Base-by-base conservation (phyloP, 805 yeast species). In the Ogataea paraovalis region DNA sequence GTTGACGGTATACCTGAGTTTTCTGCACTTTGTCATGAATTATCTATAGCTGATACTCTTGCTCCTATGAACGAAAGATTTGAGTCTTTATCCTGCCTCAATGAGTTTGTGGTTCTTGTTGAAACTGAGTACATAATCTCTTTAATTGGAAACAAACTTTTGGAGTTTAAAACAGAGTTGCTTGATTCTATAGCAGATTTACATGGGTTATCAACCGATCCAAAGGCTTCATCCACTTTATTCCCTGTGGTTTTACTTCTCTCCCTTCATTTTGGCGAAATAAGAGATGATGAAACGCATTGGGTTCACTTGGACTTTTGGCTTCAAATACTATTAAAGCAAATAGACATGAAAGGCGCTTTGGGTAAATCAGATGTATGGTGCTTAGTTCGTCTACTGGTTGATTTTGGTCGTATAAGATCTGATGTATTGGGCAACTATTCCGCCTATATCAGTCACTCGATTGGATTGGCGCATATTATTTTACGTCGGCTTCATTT, bases 301-400 rank as follows among this genome's bases (percentile, higher is more conserved):
- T 63, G 67, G 67, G 42, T 56, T 20, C 64, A 61, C 46, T 25
- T 64, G 3, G 42, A 42, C 8, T 56, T 55, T 28, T 64, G 68
- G 68, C 25, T 62, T 20, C 22, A 30, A 3, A 48, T 54, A 6
- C 41, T 61, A 3, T 6, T 42, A 3, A 30, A 41, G 12, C 44
- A 50, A 12, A 19, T 52, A 1, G 42, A 45, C 13, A 3, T 42
- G 3, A 51, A 48, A 13, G 32, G 39, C 2, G 52, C 45, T 8
- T 43, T 55, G 12, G 25, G 36, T 9, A 47, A 50, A 34, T 30
- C 55, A 8, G 62, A 62, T 41, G 21, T 56, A 1, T 48, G 54
- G 54, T 48, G 53, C 21, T 30, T 61, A 14, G 34, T 59, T 2
- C 48, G 53, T 23, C 3, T 59, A 8, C 41, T 62, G 5, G 48